Evolutionary conservation across 2,329 filamentous ascomycete genomes (phyloP).

Genomic region (Phaeoacremonium minimum): DNA sequence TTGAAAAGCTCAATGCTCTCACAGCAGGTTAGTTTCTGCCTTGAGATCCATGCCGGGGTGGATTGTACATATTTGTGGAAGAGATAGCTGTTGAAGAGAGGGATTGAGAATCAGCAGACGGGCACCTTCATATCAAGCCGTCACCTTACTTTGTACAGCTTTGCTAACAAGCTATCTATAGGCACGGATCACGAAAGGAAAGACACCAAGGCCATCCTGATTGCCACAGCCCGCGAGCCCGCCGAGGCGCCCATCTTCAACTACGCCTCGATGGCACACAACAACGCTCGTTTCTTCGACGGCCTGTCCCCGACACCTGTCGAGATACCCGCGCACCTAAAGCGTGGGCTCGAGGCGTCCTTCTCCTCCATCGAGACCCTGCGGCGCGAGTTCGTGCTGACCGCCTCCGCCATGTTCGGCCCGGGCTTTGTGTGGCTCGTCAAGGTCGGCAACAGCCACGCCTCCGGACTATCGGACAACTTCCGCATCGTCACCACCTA

Average conservation of each 20-base stretch:
- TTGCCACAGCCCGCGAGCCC: conserved; percentile 75
- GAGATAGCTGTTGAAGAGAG: no score
- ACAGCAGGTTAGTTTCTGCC: conserved; percentile 57
- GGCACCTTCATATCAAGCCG: no score
- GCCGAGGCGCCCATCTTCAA: conserved; percentile 81
- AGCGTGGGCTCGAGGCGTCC: conserved; percentile 56
- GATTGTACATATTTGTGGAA: no score
- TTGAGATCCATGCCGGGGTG: no score
- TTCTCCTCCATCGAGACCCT: conserved; percentile 85
- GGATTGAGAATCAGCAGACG: no score
- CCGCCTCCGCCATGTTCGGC: conserved; percentile 88
- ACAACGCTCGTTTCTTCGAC: conserved; percentile 81
- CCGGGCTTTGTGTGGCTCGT: conserved; percentile 97
- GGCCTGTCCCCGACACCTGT: conserved; percentile 31
- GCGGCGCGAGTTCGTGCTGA: conserved; percentile 72
- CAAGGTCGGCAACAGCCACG: conserved; percentile 40
- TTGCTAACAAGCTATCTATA: conserved; percentile 24
- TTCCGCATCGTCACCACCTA: conserved; percentile 81
- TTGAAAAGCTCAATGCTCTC: conserved; percentile 72
- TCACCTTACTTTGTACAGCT: no score
- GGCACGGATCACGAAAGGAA: conserved; percentile 61
- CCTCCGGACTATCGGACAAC: conserved; percentile 13
- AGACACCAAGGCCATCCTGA: conserved; percentile 62
- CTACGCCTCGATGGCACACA: conserved; percentile 92
- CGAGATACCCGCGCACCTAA: conserved; percentile 51